Conservation (phyloP, 1,284 basidiomycete genomes). For the Sanguinoderma infundibulare region DNA sequence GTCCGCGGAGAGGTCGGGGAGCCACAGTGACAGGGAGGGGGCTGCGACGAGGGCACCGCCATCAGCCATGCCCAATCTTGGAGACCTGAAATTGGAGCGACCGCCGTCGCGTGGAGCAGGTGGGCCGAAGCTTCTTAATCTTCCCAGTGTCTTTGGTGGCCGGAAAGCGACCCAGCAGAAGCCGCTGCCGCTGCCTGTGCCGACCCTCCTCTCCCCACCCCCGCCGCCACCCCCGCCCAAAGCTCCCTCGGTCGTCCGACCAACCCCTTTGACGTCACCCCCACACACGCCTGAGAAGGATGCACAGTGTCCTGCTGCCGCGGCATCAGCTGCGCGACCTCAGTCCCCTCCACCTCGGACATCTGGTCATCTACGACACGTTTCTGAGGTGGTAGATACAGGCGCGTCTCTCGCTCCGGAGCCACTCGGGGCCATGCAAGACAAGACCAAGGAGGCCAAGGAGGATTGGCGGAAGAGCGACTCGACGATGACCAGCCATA, state of each 20-base stretch:
- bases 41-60: constrained; percentile 22
- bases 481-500: constrained; percentile 68
- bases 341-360: constrained; percentile 4
- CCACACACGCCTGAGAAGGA: constrained; percentile 22
- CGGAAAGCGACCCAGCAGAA: constrained; percentile 26
- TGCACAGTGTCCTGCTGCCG: constrained; percentile 10
- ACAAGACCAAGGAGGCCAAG: constrained; percentile 44
- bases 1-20: constrained; percentile 32
- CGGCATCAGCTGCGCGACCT: constrained; percentile 5
- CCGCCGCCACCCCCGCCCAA: constrained; percentile 44
- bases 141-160: constrained; percentile 45
- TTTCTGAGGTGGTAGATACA: constrained; percentile 10
- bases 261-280: constrained; percentile 6
- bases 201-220: constrained; percentile 12
- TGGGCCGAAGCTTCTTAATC: constrained; percentile 26
- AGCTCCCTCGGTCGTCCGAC: constrained; percentile 19
- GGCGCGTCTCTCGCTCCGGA: constrained; percentile 6
- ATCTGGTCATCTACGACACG: constrained; percentile 1
- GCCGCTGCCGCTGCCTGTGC: constrained; percentile 23
- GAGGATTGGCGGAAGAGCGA: constrained; percentile 77
- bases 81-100: constrained; percentile 22
- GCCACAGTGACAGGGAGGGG: constrained; percentile 38
- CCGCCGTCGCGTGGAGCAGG: constrained; percentile 22
- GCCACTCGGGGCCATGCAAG: constrained; percentile 9
- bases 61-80: constrained; percentile 26